A percentile compares a stretch with the other conserved stretches of the same genome.
phyloP scores from a whole-genome alignment of 495 filamentous ascomycete species.

The Echria macrotheca region DNA sequence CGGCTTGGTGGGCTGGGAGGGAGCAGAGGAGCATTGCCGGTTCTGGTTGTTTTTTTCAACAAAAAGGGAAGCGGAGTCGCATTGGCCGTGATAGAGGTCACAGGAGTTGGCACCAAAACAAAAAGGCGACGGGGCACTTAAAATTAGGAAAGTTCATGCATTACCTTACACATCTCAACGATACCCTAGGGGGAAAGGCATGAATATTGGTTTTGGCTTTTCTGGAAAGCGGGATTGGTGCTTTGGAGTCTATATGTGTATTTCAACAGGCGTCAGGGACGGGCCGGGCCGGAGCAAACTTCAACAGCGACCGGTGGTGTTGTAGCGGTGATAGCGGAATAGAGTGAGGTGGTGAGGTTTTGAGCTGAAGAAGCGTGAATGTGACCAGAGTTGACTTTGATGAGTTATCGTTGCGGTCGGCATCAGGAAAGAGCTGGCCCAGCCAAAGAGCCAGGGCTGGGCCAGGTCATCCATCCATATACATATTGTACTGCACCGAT shows the following conservation, averaged over 20 bases:
- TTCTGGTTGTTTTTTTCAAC: slow-evolving; percentile 34
- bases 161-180: slow-evolving; percentile 34
- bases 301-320: no score
- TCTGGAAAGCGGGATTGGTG: not conserved
- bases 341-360: not conserved
- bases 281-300: not conserved
- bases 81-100: slow-evolving; percentile 4
- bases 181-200: slow-evolving; percentile 23
- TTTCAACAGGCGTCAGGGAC: slow-evolving; percentile 4
- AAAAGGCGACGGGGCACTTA: not conserved
- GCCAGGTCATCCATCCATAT: not conserved
- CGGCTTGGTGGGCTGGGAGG: slow-evolving; percentile 4
- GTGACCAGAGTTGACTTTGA: not conserved
- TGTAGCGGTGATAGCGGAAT: not conserved
- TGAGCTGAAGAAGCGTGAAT: not conserved
- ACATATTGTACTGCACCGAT: no score
- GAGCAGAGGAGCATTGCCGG: slow-evolving; percentile 12
- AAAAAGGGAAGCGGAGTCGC: slow-evolving; percentile 21
- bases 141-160: slow-evolving; percentile 9
- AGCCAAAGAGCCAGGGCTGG: no score
- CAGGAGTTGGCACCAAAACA: not conserved
- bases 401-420: not conserved
- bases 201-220: not conserved
- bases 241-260: not conserved
- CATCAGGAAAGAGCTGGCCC: no score